phyloP scores from a whole-genome alignment of 2,329 filamentous ascomycete species.

The Penicillium hordei region DNA sequence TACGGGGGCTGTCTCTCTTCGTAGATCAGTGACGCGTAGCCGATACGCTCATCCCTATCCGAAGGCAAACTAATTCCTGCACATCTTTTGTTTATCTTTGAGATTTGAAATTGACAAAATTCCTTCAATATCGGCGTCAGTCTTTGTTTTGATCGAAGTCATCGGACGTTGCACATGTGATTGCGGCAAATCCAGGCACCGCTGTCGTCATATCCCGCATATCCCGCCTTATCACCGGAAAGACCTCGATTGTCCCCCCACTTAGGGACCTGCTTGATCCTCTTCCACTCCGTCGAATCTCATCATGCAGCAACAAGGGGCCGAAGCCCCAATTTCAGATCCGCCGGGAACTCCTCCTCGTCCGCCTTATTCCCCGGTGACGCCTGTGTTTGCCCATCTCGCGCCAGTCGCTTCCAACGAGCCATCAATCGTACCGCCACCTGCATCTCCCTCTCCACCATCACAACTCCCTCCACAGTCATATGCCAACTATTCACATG shows the following conservation, averaged over 20 bases:
- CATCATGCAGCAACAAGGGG: slow-evolving; percentile 19
- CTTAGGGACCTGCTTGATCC: slow-evolving; percentile 2
- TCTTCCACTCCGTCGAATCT: background rate
- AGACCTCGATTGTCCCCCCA: slow-evolving; percentile 6
- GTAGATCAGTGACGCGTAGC: background rate
- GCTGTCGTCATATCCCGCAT: slow-evolving; percentile 19
- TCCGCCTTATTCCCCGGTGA: slow-evolving; percentile 50
- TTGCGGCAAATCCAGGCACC: slow-evolving; percentile 6
- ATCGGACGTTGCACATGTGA: background rate
- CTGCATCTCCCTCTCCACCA: slow-evolving; percentile 31
- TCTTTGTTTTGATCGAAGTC: background rate
- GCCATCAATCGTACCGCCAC: slow-evolving; percentile 36
- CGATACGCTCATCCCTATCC: background rate
- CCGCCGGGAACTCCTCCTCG: slow-evolving; percentile 43
- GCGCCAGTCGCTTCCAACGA: slow-evolving; percentile 29
- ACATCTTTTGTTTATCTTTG: background rate
- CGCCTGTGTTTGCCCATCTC: slow-evolving; percentile 44
- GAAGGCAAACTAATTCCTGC: background rate
- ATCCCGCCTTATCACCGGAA: slow-evolving; percentile 9
- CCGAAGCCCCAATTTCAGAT: slow-evolving; percentile 13
- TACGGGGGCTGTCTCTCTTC: no score
- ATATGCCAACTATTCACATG: slow-evolving; percentile 11
- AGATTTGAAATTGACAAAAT: background rate
- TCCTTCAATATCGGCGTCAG: background rate
- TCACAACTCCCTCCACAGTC: slow-evolving; percentile 11